A percentile compares a stretch with the other conserved stretches of the same genome.
These are phyloP conservation scores for Tolypocladium ovalisporum DNA, from an alignment of 2,329 filamentous ascomycete species.

Conservation along the genomic window DNA sequence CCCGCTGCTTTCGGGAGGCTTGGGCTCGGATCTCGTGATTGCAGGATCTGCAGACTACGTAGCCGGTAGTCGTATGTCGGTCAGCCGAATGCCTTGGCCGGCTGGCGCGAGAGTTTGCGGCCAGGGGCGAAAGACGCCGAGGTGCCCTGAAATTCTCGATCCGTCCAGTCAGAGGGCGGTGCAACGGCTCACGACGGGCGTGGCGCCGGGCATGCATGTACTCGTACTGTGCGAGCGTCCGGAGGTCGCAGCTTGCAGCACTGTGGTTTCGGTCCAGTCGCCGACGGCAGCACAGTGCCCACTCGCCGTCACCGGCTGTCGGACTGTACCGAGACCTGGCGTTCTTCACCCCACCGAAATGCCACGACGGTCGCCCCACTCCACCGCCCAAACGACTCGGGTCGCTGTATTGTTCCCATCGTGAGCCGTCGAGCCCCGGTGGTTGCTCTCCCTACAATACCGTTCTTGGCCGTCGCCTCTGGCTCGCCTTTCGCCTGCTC, in stretches of 20 bases:
- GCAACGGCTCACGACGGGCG: neutral
- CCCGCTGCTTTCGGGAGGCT: neutral
- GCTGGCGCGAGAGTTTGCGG: slow-evolving; percentile 1
- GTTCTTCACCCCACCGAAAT: neutral
- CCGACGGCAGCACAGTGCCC: neutral
- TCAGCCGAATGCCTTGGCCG: neutral
- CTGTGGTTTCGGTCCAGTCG: too few relatives aligned
- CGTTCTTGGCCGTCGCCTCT: neutral
- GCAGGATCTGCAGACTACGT: neutral
- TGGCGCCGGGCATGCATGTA: neutral
- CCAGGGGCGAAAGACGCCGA: neutral
- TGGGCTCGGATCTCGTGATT: neutral
- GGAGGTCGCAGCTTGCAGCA: too few relatives aligned
- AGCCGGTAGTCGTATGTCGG: too few relatives aligned
- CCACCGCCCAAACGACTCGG: neutral
- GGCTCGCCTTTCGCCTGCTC: neutral
- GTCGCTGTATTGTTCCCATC: neutral
- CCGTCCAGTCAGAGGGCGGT: neutral
- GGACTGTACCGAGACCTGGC: neutral
- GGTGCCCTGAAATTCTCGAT: neutral
- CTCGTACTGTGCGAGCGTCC: neutral
- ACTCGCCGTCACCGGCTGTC: neutral
- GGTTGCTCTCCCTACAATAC: neutral
- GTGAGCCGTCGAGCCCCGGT: neutral
- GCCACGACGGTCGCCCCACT: neutral